A percentile compares a stretch with the other conserved stretches of the same genome.
Evolutionary conservation across 2,329 filamentous ascomycete genomes (phyloP).

Genomic region (Botrytis medusae): DNA sequence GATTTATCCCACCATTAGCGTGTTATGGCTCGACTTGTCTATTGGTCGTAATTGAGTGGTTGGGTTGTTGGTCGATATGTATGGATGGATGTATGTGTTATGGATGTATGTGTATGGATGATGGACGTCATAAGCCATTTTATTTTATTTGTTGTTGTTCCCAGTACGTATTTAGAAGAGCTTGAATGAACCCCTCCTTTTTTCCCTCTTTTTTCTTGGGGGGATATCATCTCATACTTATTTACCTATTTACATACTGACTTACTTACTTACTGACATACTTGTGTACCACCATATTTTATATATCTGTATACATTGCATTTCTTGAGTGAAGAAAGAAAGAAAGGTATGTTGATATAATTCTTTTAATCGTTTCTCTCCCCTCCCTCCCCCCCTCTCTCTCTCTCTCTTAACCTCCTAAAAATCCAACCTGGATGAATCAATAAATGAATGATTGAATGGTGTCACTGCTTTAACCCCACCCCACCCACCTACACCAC

Average conservation of each 20-base stretch:
- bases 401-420: neutral
- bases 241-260: neutral
- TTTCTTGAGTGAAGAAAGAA: neutral
- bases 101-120: too few relatives aligned
- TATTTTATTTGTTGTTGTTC: neutral
- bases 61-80: too few relatives aligned
- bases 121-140: too few relatives aligned
- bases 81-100: too few relatives aligned
- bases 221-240: neutral
- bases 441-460: neutral
- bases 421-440: neutral
- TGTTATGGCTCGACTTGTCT: neutral
- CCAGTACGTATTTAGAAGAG: neutral
- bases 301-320: neutral
- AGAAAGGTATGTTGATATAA: neutral
- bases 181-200: neutral
- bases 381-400: too few relatives aligned
- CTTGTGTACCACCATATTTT: neutral
- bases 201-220: neutral
- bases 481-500: neutral
- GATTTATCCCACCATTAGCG: neutral
- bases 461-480: neutral
- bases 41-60: neutral
- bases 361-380: neutral
- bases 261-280: neutral